Evolutionary conservation across 2,329 filamentous ascomycete genomes (phyloP).

Genomic region (Ophiostoma fasciatum): DNA sequence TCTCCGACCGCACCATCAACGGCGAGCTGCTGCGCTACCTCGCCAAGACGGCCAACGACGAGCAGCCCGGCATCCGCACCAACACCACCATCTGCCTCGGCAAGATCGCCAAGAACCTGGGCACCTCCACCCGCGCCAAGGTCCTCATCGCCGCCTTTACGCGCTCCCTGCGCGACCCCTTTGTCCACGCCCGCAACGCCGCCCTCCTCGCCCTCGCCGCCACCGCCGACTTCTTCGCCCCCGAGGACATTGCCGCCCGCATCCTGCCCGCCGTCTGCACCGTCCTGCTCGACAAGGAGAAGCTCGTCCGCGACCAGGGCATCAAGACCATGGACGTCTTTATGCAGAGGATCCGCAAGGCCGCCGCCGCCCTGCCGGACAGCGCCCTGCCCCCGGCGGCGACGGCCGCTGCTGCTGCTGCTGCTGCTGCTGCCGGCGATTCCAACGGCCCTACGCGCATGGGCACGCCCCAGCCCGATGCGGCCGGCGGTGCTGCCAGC

Average conservation of each 20-base stretch:
- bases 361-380: conserved; percentile 64
- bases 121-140: conserved; percentile 64
- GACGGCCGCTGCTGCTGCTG: too few relatives aligned
- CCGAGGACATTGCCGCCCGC: conserved; percentile 76
- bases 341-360: conserved; percentile 67
- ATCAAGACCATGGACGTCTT: conserved; percentile 82
- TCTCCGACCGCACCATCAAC: conserved; percentile 86
- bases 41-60: conserved; percentile 92
- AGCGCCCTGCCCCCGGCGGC: conserved; percentile 56
- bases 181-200: conserved; percentile 85
- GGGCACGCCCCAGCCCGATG: conserved; percentile 53
- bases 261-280: conserved; percentile 77
- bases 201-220: conserved; percentile 73
- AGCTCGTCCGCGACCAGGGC: conserved; percentile 81
- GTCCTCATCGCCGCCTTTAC: conserved; percentile 88
- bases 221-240: conserved; percentile 71
- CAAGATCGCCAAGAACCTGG: conserved; percentile 85
- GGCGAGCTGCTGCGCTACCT: conserved; percentile 82
- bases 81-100: conserved; percentile 97
- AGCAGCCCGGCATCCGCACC: conserved; percentile 90
- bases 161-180: conserved; percentile 78
- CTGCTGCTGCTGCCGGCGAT: too few relatives aligned
- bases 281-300: conserved; percentile 84
- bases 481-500: conserved; percentile 28
- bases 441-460: conserved; percentile 51